Base-by-base conservation (phyloP, 2,329 filamentous ascomycete species). In the Arthrinium puccinioides region DNA sequence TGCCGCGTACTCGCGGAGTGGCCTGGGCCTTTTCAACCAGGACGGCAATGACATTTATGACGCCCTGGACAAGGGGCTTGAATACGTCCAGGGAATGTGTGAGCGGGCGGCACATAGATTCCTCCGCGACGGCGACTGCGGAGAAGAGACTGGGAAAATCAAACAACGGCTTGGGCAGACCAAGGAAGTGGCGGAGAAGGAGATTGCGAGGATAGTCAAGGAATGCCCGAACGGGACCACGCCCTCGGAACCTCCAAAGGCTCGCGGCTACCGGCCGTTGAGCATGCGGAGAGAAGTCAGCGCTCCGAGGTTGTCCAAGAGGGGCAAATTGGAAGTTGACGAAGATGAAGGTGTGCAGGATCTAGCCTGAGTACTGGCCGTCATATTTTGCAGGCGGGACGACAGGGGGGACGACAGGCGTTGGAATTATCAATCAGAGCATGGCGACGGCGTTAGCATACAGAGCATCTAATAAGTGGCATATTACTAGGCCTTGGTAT, bases 61-160 rank as follows among this genome's bases (percentile, higher is more conserved):
- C 46, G 70, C 76, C 30, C 70, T 88, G 2, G 88, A 95, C 55
- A 84, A 83, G 54, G 75, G 77, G 1, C 67, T 96, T 19, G 88
- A 95, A 54, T 76, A 77, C 45, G 84, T 87, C 5, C 87, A 95
- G 57, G 74, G 73, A 39, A 76, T 88, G 50, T 94, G 86, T 56
- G 89, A 96, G 62, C 80, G 81, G 37, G 89, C 84, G 3, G 89
- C 89, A 0, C 88, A 94, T 54, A 86, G 94, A 52, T 87, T 92
- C 43, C 69, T 96, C n/a, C 79, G 89, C 18, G 84, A 88, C 37
- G 89, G 88, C 9, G 83, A 92, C 52, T 95, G 89, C 60, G 73
- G 69, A n/a, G 73, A 77, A 14, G 87, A 94, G 57, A 72, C 95
- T 26, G 67, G 70, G 19, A 81, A 78, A 32, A 82, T 89, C 37